These are phyloP conservation scores for Mallotus nudiflorus DNA, from an alignment of 345 rosid species.

Conservation along the genomic window DNA sequence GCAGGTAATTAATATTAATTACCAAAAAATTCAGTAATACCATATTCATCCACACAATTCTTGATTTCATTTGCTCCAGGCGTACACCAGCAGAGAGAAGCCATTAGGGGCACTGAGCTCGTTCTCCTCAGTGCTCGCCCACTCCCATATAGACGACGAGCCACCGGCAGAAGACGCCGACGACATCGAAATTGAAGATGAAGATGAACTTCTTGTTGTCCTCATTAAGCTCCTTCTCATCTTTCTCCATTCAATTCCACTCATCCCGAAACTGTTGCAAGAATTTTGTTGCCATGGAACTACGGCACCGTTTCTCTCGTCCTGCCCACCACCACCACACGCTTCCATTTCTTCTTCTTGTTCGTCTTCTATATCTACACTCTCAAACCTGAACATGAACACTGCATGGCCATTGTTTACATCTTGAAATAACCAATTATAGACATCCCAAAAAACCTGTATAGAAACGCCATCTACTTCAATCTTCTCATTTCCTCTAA, in stretches of 20 bases:
- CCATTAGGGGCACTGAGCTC: slow-evolving; percentile 59
- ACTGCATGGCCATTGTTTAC: slow-evolving; percentile 54
- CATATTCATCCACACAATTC: too few species aligned
- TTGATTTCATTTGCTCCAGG: slow-evolving; percentile 75
- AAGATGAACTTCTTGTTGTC: slow-evolving; percentile 66
- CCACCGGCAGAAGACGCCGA: slow-evolving; percentile 80
- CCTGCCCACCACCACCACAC: neutral
- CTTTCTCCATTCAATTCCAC: slow-evolving; percentile 70
- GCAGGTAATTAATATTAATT: neutral
- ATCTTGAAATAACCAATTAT: slow-evolving; percentile 83
- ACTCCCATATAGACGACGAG: slow-evolving; percentile 79
- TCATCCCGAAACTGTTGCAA: slow-evolving; percentile 45
- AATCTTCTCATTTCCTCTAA: slow-evolving; percentile 79
- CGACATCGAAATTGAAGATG: slow-evolving; percentile 81
- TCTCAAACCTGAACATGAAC: slow-evolving; percentile 86
- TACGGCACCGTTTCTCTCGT: slow-evolving; percentile 26
- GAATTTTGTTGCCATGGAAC: slow-evolving; percentile 44
- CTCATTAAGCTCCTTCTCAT: slow-evolving; percentile 69
- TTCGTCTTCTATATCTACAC: slow-evolving; percentile 31
- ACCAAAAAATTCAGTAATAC: slow-evolving; percentile 11
- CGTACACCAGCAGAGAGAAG: slow-evolving; percentile 77
- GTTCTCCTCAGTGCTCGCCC: slow-evolving; percentile 78
- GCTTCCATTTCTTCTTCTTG: slow-evolving; percentile 7
- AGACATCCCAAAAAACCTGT: slow-evolving; percentile 93
- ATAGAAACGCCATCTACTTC: slow-evolving; percentile 70